Base-by-base conservation (phyloP, 768 basidiomycete genomes). In the Collybia mongolica region DNA sequence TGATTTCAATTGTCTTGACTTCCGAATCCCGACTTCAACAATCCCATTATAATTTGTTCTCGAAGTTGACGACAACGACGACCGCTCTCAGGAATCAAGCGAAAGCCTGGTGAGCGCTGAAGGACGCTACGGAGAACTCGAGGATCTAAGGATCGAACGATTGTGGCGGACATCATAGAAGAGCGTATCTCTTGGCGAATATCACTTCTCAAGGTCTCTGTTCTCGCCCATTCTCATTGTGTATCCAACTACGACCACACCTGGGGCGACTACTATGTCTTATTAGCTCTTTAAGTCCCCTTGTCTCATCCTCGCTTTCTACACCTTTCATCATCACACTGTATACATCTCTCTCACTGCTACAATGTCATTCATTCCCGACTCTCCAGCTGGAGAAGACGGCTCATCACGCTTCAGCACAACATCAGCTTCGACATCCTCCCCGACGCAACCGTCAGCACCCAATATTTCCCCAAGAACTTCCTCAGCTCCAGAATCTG, bases 341-440 rank as follows among this genome's bases (percentile, higher is more conserved):
- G 39, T 52, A 44, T 43, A 28, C n/a, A n/a, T n/a, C n/a, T 46
- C 23, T 40, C 38, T 20, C 49, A 46, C 44, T 35, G 32, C 28
- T 47, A 62, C 51, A 43, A 65, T 66, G 58, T 52, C 54, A 47
- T 46, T 54, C 46, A 46, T 55, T 51, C 46, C 48, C 38, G 39
- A 52, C 40, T 46, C 56, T 43, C 54, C 60, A 28, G 24, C 55
- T 35, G 57, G 48, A 51, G 48, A 55, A 54, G 58, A 67, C 57
- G 68, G 68, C 55, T 47, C 46, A 47, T 57, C 54, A 60, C 68
- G 61, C 54, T 58, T 64, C 46, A 65, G 69, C 44, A 60, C 65
- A 40, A 56, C 63, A 48, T 54, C 56, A 26, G 59, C 61, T 36
- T 56, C 56, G 24, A 47, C 47, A 37, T 54, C 58, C 39, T 45